Evolutionary conservation across 176 grass and related monocot species (phyloP).

Genomic region (Eleusine coracana): DNA sequence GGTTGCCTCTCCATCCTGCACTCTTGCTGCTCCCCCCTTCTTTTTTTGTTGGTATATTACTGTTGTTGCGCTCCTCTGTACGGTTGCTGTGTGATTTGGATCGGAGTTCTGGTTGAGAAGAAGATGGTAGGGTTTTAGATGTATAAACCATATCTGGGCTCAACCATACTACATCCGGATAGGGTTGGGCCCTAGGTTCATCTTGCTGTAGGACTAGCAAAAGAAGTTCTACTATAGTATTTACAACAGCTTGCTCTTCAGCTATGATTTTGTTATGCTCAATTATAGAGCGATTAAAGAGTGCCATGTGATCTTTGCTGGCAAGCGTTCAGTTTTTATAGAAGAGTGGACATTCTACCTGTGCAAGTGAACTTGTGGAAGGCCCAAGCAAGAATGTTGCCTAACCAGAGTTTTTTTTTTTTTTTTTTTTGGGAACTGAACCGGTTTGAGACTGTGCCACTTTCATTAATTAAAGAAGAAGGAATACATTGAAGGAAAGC

Average conservation of each 20-base stretch:
- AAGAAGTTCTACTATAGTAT: neutral
- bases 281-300: too few relatives aligned
- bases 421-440: too few relatives aligned
- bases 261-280: neutral
- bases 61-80: neutral
- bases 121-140: conserved; percentile 21
- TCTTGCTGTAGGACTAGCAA: neutral
- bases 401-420: neutral
- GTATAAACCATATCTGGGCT: neutral
- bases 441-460: too few relatives aligned
- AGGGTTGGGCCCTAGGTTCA: neutral
- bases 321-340: neutral
- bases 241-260: neutral
- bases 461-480: too few relatives aligned
- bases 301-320: neutral
- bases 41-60: neutral
- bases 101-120: neutral
- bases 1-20: conserved; percentile 15
- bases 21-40: neutral
- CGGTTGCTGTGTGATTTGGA: conserved; percentile 3
- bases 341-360: neutral
- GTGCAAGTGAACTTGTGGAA: neutral
- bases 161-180: conserved; percentile 12
- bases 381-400: neutral
- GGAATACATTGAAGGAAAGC: too few relatives aligned